These are phyloP conservation scores for Brettanomyces naardenensis DNA, from an alignment of 805 yeast genomes.

Conservation along the genomic window DNA sequence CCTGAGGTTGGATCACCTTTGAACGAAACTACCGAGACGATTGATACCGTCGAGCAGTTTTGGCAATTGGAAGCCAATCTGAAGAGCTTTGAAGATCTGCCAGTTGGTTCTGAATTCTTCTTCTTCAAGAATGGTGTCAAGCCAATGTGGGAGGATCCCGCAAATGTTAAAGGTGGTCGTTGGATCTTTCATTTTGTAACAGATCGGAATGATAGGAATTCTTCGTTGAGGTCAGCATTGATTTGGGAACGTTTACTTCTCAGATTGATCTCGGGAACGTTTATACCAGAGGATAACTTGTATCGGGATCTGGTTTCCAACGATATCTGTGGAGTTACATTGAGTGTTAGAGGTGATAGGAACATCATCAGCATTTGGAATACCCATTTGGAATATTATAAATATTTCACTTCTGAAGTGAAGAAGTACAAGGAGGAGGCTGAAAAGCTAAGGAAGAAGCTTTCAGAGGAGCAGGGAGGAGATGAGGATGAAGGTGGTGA, in stretches of 20 bases:
- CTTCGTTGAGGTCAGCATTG: conserved; percentile 22
- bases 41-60: conserved; percentile 45
- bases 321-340: conserved; percentile 53
- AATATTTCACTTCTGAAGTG: conserved; percentile 13
- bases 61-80: conserved; percentile 37
- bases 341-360: conserved; percentile 52
- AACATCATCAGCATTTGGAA: conserved; percentile 59
- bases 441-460: conserved; percentile 2
- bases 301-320: conserved; percentile 32
- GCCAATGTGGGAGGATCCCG: conserved; percentile 65
- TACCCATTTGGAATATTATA: conserved; percentile 33
- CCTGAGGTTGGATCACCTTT: conserved; percentile 19
- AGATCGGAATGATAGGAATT: conserved; percentile 10
- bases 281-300: conserved; percentile 34
- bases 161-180: conserved; percentile 52
- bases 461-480: conserved; percentile 1
- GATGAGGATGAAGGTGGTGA: conserved; percentile 8
- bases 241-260: conserved; percentile 52
- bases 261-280: conserved; percentile 41
- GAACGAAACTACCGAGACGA: conserved; percentile 14
- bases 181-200: conserved; percentile 36
- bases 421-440: conserved; percentile 5
- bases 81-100: conserved; percentile 31
- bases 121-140: conserved; percentile 51
- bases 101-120: conserved; percentile 44